A percentile compares a stretch with the other conserved stretches of the same genome.
These are phyloP conservation scores for Clarireedia hainanense DNA, from an alignment of 2,329 filamentous ascomycete genomes.

Conservation along the genomic window DNA sequence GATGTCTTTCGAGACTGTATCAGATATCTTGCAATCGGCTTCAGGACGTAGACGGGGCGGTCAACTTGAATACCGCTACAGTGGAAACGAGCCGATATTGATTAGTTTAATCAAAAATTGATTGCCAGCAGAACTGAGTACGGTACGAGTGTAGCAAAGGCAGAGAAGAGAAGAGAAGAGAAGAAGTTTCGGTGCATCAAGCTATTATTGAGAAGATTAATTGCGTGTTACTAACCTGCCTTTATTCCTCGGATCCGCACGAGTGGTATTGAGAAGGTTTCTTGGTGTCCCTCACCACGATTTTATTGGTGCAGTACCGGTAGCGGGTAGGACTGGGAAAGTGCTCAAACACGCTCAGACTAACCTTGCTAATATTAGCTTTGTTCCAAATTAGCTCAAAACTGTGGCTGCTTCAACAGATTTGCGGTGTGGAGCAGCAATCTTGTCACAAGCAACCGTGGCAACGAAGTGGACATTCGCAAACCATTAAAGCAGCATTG, in stretches of 20 bases:
- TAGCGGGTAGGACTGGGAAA: neutral
- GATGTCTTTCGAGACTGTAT: neutral
- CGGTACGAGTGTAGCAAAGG: no score
- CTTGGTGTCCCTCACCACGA: neutral
- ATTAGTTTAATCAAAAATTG: no score
- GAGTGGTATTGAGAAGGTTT: neutral
- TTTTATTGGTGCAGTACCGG: neutral
- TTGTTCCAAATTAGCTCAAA: neutral
- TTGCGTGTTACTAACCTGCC: neutral
- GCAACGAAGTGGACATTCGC: no score
- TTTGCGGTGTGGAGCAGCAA: neutral
- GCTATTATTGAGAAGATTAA: neutral
- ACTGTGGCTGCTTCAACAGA: neutral
- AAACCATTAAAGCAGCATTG: no score
- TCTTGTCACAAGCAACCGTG: no score
- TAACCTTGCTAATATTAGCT: neutral
- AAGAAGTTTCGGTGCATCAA: neutral
- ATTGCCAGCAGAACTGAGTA: no score
- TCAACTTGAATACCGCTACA: neutral
- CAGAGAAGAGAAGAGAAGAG: no score
- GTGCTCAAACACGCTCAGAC: constrained; percentile 9
- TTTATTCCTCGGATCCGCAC: neutral
- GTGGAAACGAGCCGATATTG: no score
- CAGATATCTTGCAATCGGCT: neutral
- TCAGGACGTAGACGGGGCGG: neutral